These are phyloP conservation scores for Kregervanrija fluxuum DNA, from an alignment of 805 yeast species.

Conservation along the genomic window DNA sequence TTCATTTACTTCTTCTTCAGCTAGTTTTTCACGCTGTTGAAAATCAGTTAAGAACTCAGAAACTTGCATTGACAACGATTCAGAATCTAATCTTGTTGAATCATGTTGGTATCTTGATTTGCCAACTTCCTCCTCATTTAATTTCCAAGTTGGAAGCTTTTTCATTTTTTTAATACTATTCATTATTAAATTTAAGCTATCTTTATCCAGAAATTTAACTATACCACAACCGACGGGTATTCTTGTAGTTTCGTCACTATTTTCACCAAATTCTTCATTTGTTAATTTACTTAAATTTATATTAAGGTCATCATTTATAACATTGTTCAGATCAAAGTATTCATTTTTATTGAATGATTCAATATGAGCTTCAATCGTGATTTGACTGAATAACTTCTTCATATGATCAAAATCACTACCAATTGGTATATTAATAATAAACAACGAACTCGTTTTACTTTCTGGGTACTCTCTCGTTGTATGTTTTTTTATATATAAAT, in stretches of 20 bases:
- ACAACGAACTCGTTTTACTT: conserved; percentile 50
- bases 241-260: conserved; percentile 30
- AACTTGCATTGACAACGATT: conserved; percentile 47
- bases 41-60: conserved; percentile 58
- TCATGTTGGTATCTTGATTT: conserved; percentile 36
- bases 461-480: conserved; percentile 34
- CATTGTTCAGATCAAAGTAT: conserved; percentile 22
- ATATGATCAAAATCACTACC: conserved; percentile 45
- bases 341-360: conserved; percentile 33
- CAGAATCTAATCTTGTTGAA: conserved; percentile 39
- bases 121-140: conserved; percentile 26
- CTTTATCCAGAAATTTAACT: conserved; percentile 65
- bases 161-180: conserved; percentile 49
- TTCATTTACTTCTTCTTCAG: conserved; percentile 44
- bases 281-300: conserved; percentile 54
- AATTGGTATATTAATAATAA: conserved; percentile 70
- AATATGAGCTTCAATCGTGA: conserved; percentile 60
- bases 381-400: conserved; percentile 48
- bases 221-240: conserved; percentile 72
- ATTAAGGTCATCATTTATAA: conserved; percentile 32
- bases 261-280: conserved; percentile 35
- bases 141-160: conserved; percentile 33
- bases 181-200: conserved; percentile 59
- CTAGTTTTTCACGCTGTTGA: conserved; percentile 60
- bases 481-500: conserved; percentile 62